Percentiles rank a stretch among this genome's conserved stretches.
Conservation (phyloP, 257 asterid genomes). For the Petunia secreta region DNA sequence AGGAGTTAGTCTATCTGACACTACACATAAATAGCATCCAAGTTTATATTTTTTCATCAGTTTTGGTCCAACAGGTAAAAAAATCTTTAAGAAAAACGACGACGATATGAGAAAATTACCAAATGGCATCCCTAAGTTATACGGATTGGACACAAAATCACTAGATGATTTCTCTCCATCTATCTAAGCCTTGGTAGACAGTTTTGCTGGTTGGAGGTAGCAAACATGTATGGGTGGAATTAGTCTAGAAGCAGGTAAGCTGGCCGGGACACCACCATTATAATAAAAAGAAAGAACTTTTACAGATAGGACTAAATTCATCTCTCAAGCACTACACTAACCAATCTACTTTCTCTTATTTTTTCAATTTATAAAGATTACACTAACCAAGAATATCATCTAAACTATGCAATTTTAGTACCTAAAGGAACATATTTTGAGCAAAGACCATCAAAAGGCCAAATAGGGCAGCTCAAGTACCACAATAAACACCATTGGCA, state of each 20-base stretch:
- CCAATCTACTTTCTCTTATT: not conserved
- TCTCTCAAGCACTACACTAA: not conserved
- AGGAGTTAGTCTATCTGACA: not conserved
- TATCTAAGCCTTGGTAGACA: no score
- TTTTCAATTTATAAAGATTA: not conserved
- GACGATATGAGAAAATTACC: not conserved
- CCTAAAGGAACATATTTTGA: not conserved
- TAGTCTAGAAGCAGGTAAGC: no score
- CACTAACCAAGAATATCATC: not conserved
- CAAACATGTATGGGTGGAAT: no score
- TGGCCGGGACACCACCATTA: no score
- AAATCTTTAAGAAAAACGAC: not conserved
- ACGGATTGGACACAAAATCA: not conserved
- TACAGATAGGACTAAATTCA: not conserved
- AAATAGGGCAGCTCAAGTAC: constrained; percentile 15
- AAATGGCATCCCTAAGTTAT: not conserved
- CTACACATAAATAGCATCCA: constrained; percentile 11
- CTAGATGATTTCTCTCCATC: no score
- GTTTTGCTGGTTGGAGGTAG: no score
- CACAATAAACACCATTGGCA: constrained; percentile 9
- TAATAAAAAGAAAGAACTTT: no score
- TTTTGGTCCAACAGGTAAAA: not conserved
- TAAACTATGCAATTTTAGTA: not conserved
- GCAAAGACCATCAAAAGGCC: not conserved
- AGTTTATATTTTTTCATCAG: not conserved